Evolutionary conservation across 2,329 filamentous ascomycete species (phyloP), one percentile per base, ranked within the genome.

Genomic region (Arthrobotrys conoides): DNA sequence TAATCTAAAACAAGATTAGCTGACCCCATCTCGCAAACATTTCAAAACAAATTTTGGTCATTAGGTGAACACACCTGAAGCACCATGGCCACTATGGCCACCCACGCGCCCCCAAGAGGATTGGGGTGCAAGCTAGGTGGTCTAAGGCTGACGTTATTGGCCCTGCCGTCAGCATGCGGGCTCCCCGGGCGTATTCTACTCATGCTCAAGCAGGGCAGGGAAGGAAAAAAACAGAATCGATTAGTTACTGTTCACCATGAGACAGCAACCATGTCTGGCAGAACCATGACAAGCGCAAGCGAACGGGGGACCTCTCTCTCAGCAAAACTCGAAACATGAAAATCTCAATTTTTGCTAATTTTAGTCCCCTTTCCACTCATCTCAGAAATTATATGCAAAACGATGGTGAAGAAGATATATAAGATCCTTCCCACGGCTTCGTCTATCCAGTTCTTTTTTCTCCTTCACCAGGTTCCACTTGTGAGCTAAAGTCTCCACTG

Each of bases 91-190:
- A 55, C 51, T 22, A 46, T 18, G 41, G 41, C 49, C 22, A 53
- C 49, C 49, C 27, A 33, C 22, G n/a, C 57, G 24, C 22, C 10
- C 46, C 41, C 48, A 24, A 49, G 49, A 33, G n/a, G 20, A 24
- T 41, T 44, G 22, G 30, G 53, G 18, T 12, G 30, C 9, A n/a
- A 12, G 20, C 20, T 14, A 16, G 57, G 57, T 44, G 57, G 61
- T 59, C 49, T 41, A 38, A 22, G 46, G 59, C 36, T 72, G 67
- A 63, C 49, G 48, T 30, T 59, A 18, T 48, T 44, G 22, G 55
- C 36, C 48, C 61, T 73, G 70, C 70, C 61, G 70, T 73, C 70
- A 73, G 61, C 70, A 73, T 73, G 63, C 70, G 70, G 69, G 57
- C 27, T 27, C 18, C 33, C 57, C 36, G 20, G 36, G 20, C 14